phyloP scores from a whole-genome alignment of 331 rosid genomes.

The Saraca asoca region DNA sequence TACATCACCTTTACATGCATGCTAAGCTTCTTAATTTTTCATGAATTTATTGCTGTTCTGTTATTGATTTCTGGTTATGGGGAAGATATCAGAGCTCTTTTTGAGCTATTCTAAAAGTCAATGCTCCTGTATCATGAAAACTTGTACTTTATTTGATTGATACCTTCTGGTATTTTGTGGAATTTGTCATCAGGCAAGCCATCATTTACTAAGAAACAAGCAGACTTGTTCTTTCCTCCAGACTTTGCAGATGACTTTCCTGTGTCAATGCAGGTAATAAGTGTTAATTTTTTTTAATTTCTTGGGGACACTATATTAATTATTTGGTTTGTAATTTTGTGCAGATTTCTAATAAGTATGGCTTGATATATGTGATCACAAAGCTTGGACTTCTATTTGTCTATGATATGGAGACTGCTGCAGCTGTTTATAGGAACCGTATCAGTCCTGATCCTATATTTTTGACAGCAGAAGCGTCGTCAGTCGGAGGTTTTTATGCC shows the following conservation, averaged over 20 bases:
- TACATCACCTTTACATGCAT: neutral
- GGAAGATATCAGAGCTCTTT: neutral
- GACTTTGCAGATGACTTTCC: constrained; percentile 98
- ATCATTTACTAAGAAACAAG: constrained; percentile 91
- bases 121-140: neutral
- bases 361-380: constrained; percentile 88
- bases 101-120: neutral
- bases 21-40: too few species aligned
- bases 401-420: constrained; percentile 91
- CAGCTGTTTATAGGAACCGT: constrained; percentile 93
- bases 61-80: neutral
- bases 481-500: constrained; percentile 87
- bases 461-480: constrained; percentile 86
- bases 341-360: constrained; percentile 92
- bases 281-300: constrained; percentile 22
- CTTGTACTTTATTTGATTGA: constrained; percentile 28
- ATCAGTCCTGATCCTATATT: constrained; percentile 97
- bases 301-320: constrained; percentile 24
- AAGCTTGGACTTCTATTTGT: constrained; percentile 95
- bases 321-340: constrained; percentile 30
- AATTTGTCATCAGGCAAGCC: constrained; percentile 71
- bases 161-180: constrained; percentile 15
- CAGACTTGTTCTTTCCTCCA: constrained; percentile 97
- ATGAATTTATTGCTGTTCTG: too few species aligned
- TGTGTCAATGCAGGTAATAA: constrained; percentile 89